Conservation (phyloP, 495 filamentous ascomycete genomes). For the Aspergillus bridgeri region DNA sequence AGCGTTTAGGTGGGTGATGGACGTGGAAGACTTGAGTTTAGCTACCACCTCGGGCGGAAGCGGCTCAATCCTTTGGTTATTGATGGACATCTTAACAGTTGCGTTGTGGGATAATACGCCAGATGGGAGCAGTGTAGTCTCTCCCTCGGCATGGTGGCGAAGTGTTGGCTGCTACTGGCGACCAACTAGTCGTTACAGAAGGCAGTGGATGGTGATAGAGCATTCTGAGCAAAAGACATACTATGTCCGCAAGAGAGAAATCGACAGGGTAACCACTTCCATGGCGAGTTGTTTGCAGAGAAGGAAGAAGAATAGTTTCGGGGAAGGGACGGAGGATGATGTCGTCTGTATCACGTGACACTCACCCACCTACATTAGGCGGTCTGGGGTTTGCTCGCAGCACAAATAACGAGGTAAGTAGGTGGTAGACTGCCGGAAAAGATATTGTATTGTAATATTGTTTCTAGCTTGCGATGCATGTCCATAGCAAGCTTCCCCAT, state of each 20-base stretch:
- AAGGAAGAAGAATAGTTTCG: not conserved
- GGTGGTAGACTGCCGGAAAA: too few relatives aligned
- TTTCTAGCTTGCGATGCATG: not conserved
- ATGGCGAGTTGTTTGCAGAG: not conserved
- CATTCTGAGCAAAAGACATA: not conserved
- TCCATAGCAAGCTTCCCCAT: not conserved
- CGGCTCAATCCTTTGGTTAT: constrained; percentile 52
- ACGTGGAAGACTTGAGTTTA: constrained; percentile 84
- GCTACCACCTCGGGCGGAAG: constrained; percentile 72
- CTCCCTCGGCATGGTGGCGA: not conserved
- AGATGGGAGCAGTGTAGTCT: not conserved
- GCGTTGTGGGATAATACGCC: not conserved
- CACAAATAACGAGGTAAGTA: too few relatives aligned
- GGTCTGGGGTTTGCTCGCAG: too few relatives aligned
- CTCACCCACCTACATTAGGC: too few relatives aligned
- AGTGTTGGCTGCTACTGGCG: not conserved
- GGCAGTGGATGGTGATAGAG: not conserved
- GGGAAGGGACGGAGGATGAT: not conserved
- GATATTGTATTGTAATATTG: too few relatives aligned
- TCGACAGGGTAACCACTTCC: not conserved
- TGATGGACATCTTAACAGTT: constrained; percentile 18
- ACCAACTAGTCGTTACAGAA: not conserved
- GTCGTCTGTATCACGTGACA: not conserved
- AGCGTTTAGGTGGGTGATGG: constrained; percentile 69
- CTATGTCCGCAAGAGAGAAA: not conserved